These are phyloP conservation scores for Mikania micrantha DNA, from an alignment of 129 eudicot genomes.

Conservation along the genomic window DNA sequence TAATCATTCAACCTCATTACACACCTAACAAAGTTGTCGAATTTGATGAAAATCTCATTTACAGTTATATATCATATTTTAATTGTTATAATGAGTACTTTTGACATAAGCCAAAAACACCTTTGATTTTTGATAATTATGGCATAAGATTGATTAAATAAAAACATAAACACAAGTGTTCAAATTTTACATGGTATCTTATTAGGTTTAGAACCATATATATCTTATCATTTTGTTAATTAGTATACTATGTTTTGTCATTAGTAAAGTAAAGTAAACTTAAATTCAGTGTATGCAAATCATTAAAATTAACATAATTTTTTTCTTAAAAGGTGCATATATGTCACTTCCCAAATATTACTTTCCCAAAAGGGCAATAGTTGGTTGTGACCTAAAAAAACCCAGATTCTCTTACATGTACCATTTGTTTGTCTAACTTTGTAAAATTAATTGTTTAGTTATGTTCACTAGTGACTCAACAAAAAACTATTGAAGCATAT, in stretches of 20 bases:
- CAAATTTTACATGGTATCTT: neutral
- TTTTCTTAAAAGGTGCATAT: neutral
- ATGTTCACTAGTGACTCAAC: neutral
- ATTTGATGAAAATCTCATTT: no score
- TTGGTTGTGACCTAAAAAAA: neutral
- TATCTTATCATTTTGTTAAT: no score
- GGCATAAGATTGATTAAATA: neutral
- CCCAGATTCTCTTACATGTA: neutral
- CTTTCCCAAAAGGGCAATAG: neutral
- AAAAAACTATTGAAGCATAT: neutral
- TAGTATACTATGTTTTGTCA: neutral
- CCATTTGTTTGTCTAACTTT: neutral
- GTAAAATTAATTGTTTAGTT: neutral
- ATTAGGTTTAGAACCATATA: neutral
- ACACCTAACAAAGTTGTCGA: no score
- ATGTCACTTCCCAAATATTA: neutral
- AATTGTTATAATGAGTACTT: no score
- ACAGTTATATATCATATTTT: no score
- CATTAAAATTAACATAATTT: neutral
- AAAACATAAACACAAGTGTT: neutral
- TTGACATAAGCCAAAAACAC: no score
- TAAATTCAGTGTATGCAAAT: neutral
- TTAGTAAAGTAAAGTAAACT: neutral
- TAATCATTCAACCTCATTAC: no score
- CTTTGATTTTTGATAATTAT: neutral